phyloP scores from a whole-genome alignment of 1,139 yeast genomes.

The Kodamaea ohmeri region DNA sequence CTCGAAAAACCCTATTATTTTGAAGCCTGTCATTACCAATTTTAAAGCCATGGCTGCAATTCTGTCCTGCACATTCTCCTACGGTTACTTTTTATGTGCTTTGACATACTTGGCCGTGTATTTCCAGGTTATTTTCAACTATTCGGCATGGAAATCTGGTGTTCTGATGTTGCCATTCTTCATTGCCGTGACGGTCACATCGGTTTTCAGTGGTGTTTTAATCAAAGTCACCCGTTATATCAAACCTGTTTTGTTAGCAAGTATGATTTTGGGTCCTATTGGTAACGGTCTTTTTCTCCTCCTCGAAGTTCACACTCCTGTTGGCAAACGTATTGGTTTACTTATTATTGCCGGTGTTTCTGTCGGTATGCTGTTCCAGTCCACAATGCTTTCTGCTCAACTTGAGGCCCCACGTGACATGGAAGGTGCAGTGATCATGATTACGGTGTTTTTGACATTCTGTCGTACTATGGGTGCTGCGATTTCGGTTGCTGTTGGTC shows the following conservation, averaged over 20 bases:
- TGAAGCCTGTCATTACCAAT: constrained; percentile 47
- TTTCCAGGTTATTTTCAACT: constrained; percentile 36
- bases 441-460: constrained; percentile 34
- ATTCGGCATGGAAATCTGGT: constrained; percentile 39
- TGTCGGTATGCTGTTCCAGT: constrained; percentile 32
- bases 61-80: constrained; percentile 10
- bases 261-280: constrained; percentile 27
- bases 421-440: constrained; percentile 37
- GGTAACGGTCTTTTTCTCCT: constrained; percentile 37
- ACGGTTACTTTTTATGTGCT: constrained; percentile 12
- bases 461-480: constrained; percentile 34
- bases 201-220: constrained; percentile 29
- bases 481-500: constrained; percentile 19
- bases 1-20: constrained; percentile 47
- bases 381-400: constrained; percentile 29
- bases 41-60: constrained; percentile 20
- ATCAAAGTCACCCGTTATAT: constrained; percentile 30
- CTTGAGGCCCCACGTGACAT: constrained; percentile 33
- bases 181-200: constrained; percentile 32
- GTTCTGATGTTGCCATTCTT: constrained; percentile 36
- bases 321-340: constrained; percentile 32
- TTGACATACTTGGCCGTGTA: constrained; percentile 24
- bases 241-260: constrained; percentile 30
- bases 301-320: constrained; percentile 29
- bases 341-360: constrained; percentile 33